Base-by-base conservation (phyloP, 2,329 filamentous ascomycete species). In the Pestalotiopsis sp. region DNA sequence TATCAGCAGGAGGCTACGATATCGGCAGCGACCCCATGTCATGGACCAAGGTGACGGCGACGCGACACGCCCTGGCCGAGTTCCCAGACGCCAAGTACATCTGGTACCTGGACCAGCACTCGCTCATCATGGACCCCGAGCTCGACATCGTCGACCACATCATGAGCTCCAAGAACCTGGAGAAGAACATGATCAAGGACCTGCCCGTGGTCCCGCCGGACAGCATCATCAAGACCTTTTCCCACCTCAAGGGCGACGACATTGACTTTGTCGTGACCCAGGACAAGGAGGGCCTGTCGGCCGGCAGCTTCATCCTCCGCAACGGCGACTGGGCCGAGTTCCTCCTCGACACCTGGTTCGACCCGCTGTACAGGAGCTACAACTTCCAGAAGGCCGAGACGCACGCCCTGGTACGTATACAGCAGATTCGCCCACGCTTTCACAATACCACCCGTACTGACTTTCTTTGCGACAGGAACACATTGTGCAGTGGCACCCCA, bases 401-500 rank as follows among this genome's bases (percentile, higher is more conserved):
- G 26, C 95, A 99, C 82, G 94, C 95, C 64, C 81, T 99, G 83
- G 96, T 94, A 84, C 77, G 89, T 61, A 17, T 22, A n/a, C n/a
- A n/a, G n/a, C n/a, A n/a, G n/a, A n/a, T n/a, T n/a, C n/a, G n/a
- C n/a, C n/a, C n/a, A n/a, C n/a, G n/a, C n/a, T n/a, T n/a, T n/a
- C n/a, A n/a, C n/a, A n/a, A n/a, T n/a, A n/a, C n/a, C n/a, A n/a
- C n/a, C n/a, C n/a, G n/a, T 26, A 66, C 75, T 82, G 70, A 84
- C 70, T 30, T 22, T 35, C 2, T 24, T 11, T 1, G 61, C 56
- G 39, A 13, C 70, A 94, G 92, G 92, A 95, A 80, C 93, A 96
- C 77, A 92, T 95, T 72, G 89, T 93, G 40, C 95, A 97, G 84
- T 99, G 96, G 97, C 96, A 99, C 77, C 94, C 95, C 35, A 99